These are phyloP conservation scores for Calonectria naviculata DNA, from an alignment of 2,329 filamentous ascomycete species.

Conservation along the genomic window DNA sequence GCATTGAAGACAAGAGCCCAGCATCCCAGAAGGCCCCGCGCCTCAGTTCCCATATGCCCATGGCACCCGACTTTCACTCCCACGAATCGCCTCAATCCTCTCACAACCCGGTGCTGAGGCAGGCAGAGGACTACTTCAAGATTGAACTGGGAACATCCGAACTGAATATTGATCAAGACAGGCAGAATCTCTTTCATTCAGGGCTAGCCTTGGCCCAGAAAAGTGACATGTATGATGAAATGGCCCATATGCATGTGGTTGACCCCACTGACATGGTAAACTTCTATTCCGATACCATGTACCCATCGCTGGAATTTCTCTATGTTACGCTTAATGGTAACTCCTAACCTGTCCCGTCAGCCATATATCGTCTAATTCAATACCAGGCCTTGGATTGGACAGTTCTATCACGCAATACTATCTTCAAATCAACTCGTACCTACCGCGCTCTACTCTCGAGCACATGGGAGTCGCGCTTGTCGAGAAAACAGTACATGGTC, in stretches of 20 bases:
- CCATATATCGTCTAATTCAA: background rate
- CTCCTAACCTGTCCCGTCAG: background rate
- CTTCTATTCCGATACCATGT: background rate
- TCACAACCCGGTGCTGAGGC: background rate
- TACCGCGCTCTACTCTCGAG: background rate
- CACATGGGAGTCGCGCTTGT: background rate
- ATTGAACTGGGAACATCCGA: background rate
- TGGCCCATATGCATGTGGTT: background rate
- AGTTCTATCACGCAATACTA: background rate
- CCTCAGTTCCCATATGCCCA: background rate
- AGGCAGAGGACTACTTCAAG: background rate
- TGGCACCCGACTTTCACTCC: background rate
- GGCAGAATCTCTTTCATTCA: background rate
- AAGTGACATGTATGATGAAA: background rate
- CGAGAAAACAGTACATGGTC: slow-evolving; percentile 3
- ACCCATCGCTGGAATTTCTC: background rate
- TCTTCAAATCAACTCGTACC: background rate
- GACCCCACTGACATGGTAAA: background rate
- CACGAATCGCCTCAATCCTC: background rate
- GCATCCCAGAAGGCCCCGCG: background rate
- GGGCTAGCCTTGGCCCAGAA: background rate
- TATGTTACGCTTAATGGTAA: slow-evolving; percentile 3
- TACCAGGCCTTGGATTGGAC: background rate
- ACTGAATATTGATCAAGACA: background rate
- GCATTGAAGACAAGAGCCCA: background rate